phyloP scores from a whole-genome alignment of 495 filamentous ascomycete species.

The Neurospora sublineolata region DNA sequence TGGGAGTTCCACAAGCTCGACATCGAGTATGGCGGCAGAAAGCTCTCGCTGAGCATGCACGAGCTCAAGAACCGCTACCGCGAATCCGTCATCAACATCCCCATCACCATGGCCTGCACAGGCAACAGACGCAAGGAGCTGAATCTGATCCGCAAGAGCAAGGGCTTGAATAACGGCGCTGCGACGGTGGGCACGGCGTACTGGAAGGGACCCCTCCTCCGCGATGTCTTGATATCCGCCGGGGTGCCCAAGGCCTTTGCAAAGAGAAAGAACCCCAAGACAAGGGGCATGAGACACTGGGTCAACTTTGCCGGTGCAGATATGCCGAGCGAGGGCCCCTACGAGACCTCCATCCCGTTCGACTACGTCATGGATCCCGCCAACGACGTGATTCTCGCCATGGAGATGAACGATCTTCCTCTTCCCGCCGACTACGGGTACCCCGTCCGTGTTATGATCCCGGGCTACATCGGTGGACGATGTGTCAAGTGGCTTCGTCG shows the following conservation, averaged over 20 bases:
- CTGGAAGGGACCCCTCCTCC: constrained; percentile 7
- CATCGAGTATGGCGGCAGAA: background rate
- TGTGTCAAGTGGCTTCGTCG: constrained; percentile 11
- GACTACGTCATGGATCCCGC: constrained; percentile 1
- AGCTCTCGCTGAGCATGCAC: constrained; percentile 7
- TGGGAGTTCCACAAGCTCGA: constrained; percentile 13
- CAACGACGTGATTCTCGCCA: constrained; percentile 7
- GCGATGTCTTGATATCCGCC: constrained; percentile 1
- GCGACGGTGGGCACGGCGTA: constrained; percentile 7
- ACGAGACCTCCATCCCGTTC: constrained; percentile 8
- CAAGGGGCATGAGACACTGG: background rate
- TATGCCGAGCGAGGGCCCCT: constrained; percentile 1
- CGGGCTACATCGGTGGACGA: constrained; percentile 5
- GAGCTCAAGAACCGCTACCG: constrained; percentile 3
- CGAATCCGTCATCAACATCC: constrained; percentile 11
- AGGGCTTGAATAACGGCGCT: constrained; percentile 11
- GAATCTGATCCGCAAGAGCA: constrained; percentile 9
- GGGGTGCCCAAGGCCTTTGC: background rate
- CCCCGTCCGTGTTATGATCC: constrained; percentile 9
- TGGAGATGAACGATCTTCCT: constrained; percentile 12
- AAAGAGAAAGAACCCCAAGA: background rate
- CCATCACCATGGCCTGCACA: constrained; percentile 8
- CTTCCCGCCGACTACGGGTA: constrained; percentile 12
- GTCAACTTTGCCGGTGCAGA: constrained; percentile 11
- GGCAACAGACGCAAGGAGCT: constrained; percentile 12